A percentile compares a stretch with the other conserved stretches of the same genome.
Evolutionary conservation across 352 stramenopile genomes (phyloP).

Genomic region (Globisporangium radiosum): DNA sequence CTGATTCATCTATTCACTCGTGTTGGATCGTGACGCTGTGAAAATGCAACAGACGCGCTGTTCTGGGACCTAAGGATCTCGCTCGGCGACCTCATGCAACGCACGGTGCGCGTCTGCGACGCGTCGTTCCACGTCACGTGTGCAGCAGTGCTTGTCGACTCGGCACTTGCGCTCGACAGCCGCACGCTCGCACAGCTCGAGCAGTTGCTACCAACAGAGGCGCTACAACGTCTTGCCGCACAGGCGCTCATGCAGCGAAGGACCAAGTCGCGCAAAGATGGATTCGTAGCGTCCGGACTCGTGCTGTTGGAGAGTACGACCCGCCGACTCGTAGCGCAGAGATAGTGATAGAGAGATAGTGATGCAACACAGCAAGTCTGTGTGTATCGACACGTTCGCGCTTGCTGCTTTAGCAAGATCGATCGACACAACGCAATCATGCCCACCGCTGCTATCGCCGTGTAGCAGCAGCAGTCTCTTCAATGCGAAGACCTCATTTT

Average conservation of each 20-base stretch:
- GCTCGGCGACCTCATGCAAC: conserved; percentile 8
- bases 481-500: no score
- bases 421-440: no score
- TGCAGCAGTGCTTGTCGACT: background rate
- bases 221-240: background rate
- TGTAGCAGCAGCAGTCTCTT: no score
- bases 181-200: conserved; percentile 8
- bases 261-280: background rate
- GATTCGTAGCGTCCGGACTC: background rate
- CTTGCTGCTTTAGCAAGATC: no score
- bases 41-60: conserved; percentile 5
- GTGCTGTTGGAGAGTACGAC: conserved; percentile 9
- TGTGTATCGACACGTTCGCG: no score
- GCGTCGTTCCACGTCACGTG: conserved; percentile 6
- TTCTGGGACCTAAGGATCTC: conserved; percentile 16
- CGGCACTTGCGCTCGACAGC: background rate
- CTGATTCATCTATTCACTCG: background rate
- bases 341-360: no score
- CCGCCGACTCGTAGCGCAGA: background rate
- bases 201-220: background rate
- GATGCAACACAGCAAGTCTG: no score
- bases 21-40: background rate
- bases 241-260: conserved; percentile 2
- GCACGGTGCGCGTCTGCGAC: conserved; percentile 14
- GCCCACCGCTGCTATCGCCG: no score